Conservation (phyloP, 2,329 filamentous ascomycete genomes). For the Xylariales sp. region DNA sequence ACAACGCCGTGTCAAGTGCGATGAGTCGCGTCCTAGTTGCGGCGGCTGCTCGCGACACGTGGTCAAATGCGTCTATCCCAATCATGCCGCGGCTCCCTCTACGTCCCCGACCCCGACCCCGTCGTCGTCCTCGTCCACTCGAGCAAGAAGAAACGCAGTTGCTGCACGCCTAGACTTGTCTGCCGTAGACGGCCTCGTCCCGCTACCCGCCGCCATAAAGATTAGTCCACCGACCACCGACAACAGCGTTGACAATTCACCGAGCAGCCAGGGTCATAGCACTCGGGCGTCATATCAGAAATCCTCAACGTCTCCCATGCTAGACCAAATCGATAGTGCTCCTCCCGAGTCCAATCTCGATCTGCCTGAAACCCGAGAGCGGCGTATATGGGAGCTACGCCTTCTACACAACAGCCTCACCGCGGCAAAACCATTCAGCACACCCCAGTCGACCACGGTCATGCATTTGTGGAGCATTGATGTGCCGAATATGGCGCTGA, state of each 20-base stretch:
- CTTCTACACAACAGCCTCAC: slow-evolving; percentile 31
- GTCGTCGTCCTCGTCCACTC: slow-evolving; percentile 1
- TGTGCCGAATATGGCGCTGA: slow-evolving; percentile 27
- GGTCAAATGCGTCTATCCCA: slow-evolving; percentile 26
- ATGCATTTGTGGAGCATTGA: slow-evolving; percentile 27
- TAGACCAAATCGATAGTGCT: not conserved
- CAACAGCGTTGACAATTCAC: too few relatives aligned
- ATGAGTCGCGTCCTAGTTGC: slow-evolving; percentile 25
- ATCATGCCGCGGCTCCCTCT: slow-evolving; percentile 11
- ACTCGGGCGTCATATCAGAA: too few relatives aligned
- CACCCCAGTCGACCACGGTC: slow-evolving; percentile 14
- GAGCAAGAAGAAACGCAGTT: slow-evolving; percentile 10
- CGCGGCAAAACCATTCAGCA: slow-evolving; percentile 24
- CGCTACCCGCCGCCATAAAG: too few relatives aligned
- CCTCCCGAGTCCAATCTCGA: slow-evolving; percentile 24
- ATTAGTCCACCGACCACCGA: too few relatives aligned
- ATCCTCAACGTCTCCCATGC: not conserved
- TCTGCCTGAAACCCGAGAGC: slow-evolving; percentile 29
- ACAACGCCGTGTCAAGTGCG: slow-evolving; percentile 19
- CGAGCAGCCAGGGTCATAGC: too few relatives aligned
- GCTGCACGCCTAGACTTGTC: not conserved
- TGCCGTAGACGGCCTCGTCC: too few relatives aligned
- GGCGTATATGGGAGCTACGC: slow-evolving; percentile 32
- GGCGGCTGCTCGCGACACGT: slow-evolving; percentile 25
- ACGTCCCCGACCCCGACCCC: slow-evolving; percentile 5